These are phyloP conservation scores for Naegleria fowleri DNA, from an alignment of 208 protist genomes.

Conservation along the genomic window DNA sequence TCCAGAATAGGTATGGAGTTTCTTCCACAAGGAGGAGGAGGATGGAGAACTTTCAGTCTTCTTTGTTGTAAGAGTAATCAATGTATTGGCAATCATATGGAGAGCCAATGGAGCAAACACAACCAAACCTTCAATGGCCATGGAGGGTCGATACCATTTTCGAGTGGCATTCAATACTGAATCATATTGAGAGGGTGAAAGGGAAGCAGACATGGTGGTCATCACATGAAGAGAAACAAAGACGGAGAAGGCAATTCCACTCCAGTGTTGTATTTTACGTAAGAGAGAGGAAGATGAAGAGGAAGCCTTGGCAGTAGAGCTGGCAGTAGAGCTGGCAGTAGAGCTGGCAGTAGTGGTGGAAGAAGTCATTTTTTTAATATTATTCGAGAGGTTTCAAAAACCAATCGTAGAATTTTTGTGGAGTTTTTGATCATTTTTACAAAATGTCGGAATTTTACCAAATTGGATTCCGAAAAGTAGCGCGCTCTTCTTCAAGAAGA, in stretches of 20 bases:
- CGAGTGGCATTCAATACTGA: background rate
- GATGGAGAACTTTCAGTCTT: background rate
- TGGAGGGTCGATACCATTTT: background rate
- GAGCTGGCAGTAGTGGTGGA: background rate
- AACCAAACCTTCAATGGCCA: background rate
- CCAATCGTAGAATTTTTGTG: background rate
- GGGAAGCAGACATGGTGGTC: background rate
- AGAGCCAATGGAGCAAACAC: background rate
- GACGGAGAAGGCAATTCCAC: background rate
- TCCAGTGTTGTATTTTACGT: background rate
- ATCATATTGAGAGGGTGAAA: background rate
- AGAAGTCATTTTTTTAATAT: background rate
- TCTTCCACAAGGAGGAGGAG: background rate
- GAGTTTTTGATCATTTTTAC: too few relatives aligned
- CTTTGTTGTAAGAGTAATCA: background rate
- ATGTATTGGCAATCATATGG: background rate
- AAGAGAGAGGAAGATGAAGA: background rate
- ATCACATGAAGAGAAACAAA: background rate
- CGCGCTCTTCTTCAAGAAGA: too few relatives aligned
- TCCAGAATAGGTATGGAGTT: background rate
- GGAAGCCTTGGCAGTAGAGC: too few relatives aligned
- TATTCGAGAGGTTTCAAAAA: background rate
- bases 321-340: too few relatives aligned
- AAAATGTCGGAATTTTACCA: too few relatives aligned
- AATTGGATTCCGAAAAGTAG: too few relatives aligned